Evolutionary conservation across 805 yeast genomes (phyloP).

Genomic region (Ogataea degrootiae): DNA sequence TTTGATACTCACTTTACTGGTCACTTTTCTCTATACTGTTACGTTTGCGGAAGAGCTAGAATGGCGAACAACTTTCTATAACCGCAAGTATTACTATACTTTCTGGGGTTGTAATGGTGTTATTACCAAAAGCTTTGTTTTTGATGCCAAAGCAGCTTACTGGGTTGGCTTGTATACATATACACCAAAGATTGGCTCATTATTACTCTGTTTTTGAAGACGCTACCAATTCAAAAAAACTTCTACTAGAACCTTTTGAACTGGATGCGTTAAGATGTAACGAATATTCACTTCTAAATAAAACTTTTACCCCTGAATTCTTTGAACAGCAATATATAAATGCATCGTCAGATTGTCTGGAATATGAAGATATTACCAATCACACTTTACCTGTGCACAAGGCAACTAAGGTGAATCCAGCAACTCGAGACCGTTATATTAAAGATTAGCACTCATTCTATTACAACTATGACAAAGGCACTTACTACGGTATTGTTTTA

Average conservation of each 20-base stretch:
- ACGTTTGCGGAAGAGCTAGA: too few species aligned
- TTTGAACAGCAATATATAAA: conserved; percentile 22
- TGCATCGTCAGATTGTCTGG: conserved; percentile 21
- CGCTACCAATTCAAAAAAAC: conserved; percentile 1
- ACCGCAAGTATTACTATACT: too few species aligned
- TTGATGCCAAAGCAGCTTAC: not conserved
- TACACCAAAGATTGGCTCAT: conserved; percentile 15
- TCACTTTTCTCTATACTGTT: too few species aligned
- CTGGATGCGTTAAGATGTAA: conserved; percentile 1
- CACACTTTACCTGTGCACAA: conserved; percentile 5
- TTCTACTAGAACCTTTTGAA: conserved; percentile 3
- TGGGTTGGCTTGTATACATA: conserved; percentile 11
- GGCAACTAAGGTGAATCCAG: conserved; percentile 14
- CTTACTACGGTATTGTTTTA: conserved; percentile 32
- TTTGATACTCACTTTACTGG: too few species aligned
- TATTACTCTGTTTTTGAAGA: conserved; percentile 10
- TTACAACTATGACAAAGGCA: conserved; percentile 23
- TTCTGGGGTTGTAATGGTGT: not conserved
- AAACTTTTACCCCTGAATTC: not conserved
- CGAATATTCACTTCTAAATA: not conserved
- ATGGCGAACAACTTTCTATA: too few species aligned
- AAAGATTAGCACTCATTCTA: conserved; percentile 15
- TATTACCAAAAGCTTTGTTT: not conserved
- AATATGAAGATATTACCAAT: conserved; percentile 9
- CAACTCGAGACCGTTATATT: conserved; percentile 1